A percentile compares a stretch with the other conserved stretches of the same genome.
Conservation (phyloP, 208 protist genomes). For the Trypanosomatidae sp. region DNA sequence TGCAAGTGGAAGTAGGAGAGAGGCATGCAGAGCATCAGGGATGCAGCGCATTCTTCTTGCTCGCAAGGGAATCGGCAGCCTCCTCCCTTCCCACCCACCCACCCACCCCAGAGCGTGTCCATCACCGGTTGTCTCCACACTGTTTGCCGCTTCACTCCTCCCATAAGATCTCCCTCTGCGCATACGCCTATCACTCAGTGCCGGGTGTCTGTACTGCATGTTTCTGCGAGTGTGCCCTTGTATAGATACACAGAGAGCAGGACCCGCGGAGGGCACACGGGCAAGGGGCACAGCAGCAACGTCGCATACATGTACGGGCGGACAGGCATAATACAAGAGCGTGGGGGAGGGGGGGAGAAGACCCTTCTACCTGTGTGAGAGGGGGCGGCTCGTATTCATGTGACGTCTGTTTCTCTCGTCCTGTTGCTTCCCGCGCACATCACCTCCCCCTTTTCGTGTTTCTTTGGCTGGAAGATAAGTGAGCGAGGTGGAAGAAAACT, state of each 20-base stretch:
- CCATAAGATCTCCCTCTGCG: background rate
- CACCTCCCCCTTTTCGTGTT: too few species aligned
- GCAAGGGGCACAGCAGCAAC: background rate
- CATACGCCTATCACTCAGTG: background rate
- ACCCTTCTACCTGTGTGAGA: background rate
- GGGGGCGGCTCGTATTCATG: background rate
- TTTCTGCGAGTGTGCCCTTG: background rate
- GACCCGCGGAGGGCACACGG: background rate
- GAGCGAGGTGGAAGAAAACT: background rate
- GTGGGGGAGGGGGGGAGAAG: background rate
- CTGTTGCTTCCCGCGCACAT: background rate
- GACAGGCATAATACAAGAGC: background rate
- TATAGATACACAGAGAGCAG: background rate
- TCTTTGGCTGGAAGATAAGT: too few species aligned
- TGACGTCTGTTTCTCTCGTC: background rate
- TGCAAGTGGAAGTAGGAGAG: too few species aligned
- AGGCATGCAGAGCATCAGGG: too few species aligned
- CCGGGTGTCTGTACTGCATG: too few species aligned
- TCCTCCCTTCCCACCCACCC: background rate
- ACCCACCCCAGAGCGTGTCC: background rate
- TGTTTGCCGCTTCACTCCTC: background rate
- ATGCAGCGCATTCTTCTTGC: background rate
- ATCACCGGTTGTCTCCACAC: background rate
- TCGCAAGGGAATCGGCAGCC: background rate
- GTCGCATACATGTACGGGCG: background rate